Evolutionary conservation across 2,329 filamentous ascomycete genomes (phyloP), one percentile per base, ranked within the genome.

Genomic region (Moelleriella libera): DNA sequence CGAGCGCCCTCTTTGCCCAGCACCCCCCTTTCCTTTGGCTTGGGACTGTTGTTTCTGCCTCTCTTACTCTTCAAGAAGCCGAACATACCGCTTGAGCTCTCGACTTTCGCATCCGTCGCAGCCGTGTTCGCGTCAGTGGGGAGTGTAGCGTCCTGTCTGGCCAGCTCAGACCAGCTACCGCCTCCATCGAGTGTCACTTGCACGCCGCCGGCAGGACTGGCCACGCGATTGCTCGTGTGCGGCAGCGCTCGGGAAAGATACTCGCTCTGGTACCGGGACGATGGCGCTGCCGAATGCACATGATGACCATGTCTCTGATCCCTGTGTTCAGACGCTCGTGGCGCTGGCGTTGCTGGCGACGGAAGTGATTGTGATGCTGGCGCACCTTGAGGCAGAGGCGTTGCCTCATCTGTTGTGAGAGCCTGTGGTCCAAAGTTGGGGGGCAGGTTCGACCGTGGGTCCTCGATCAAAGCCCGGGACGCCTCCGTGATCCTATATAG

Each of bases 1-100:
- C 92, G 76, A 9, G 92, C 89, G 12, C 92, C 92, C 63, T 97
- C 89, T 61, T 97, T 97, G 49, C 92, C 92, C 49, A 98, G 62
- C 6, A 98, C 89, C 49, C 92, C 92, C 48, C 88, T 78, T 67
- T 97, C 89, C 63, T 88, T 90, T 30, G 89, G 89, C 68, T 95
- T 96, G 1, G 92, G 92, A 61, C 88, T 96, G 64, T 88, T 82
- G 48, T 88, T 88, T 52, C 89, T 75, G 30, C 89, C 88, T 69
- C 87, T 95, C 69, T 94, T 95, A 58, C 89, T 76, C 53, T 78
- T 86, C 51, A 97, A 71, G 63, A 98, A 94, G 1, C 88, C 86
- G 54, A 97, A 83, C 75, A 96, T 90, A 46, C 89, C 87, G 14
- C 82, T 80, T n/a, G 80, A 78, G 42, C 78, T 67, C 50, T 75